phyloP scores from a whole-genome alignment of 345 rosid genomes.

The Gossypium thurberi region DNA sequence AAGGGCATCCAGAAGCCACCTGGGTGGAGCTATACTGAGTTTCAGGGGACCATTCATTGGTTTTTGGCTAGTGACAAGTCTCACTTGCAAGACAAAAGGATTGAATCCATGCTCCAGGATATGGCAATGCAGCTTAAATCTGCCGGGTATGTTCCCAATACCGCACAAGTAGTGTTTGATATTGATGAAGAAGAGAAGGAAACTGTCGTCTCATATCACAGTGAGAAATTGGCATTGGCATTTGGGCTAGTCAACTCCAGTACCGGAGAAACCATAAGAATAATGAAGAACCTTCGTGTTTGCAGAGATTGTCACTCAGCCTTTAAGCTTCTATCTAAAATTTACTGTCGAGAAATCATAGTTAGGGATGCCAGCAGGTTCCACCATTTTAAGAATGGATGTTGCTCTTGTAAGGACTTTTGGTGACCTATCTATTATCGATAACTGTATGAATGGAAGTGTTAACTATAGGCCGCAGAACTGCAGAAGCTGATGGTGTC shows the following conservation, averaged over 20 bases:
- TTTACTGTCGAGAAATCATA: slow-evolving; percentile 28
- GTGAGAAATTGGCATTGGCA: slow-evolving; percentile 41
- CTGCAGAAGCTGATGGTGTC: not conserved
- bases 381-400: slow-evolving; percentile 35
- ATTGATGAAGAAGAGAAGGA: slow-evolving; percentile 39
- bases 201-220: slow-evolving; percentile 31
- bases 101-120: slow-evolving; percentile 27
- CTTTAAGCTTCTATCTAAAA: slow-evolving; percentile 29
- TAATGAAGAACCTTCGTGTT: slow-evolving; percentile 38
- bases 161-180: slow-evolving; percentile 28
- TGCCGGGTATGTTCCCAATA: slow-evolving; percentile 28
- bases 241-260: slow-evolving; percentile 25
- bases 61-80: slow-evolving; percentile 26
- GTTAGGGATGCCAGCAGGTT: slow-evolving; percentile 42
- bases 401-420: slow-evolving; percentile 38
- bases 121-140: slow-evolving; percentile 26
- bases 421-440: slow-evolving; percentile 19
- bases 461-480: no score
- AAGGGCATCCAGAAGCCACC: slow-evolving; percentile 30
- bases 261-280: slow-evolving; percentile 22
- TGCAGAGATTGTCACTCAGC: slow-evolving; percentile 39
- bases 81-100: slow-evolving; percentile 16
- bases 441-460: no score
- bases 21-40: slow-evolving; percentile 30
- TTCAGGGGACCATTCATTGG: slow-evolving; percentile 25